Conservation (phyloP, 139 green algal species). For the Spirogloea muscicola region DNA sequence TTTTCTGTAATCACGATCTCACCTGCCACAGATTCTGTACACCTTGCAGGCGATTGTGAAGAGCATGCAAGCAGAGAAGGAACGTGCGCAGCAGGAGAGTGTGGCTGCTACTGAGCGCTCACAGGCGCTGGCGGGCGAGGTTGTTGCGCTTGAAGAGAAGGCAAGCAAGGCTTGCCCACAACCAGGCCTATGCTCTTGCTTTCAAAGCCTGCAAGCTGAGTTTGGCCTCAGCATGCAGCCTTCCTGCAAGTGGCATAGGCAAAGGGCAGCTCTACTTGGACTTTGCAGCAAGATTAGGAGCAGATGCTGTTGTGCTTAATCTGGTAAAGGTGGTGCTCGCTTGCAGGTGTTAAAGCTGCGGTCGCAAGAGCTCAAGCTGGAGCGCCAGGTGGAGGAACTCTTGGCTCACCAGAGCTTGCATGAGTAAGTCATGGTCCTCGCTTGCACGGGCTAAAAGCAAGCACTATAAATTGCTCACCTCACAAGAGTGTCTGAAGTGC, state of each 20-base stretch:
- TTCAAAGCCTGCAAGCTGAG: no score
- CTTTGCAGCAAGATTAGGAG: no score
- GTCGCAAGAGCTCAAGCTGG: constrained; percentile 39
- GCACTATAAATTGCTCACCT: background rate
- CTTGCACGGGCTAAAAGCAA: background rate
- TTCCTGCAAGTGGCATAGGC: no score
- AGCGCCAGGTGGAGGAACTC: constrained; percentile 9
- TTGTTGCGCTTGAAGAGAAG: constrained; percentile 39
- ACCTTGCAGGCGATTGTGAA: constrained; percentile 18
- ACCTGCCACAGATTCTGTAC: no score
- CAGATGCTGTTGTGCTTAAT: no score
- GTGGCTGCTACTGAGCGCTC: constrained; percentile 19
- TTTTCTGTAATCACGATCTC: no score
- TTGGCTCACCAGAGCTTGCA: background rate
- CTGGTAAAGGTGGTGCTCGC: background rate
- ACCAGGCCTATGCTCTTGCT: no score
- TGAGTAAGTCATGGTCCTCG: background rate
- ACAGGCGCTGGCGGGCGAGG: constrained; percentile 28
- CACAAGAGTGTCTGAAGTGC: background rate
- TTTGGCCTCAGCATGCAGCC: no score
- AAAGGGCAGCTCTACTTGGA: no score
- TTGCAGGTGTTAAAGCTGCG: constrained; percentile 32
- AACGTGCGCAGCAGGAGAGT: constrained; percentile 6
- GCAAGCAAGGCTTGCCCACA: no score
- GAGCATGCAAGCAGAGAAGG: constrained; percentile 16